Evolutionary conservation across 306 rosid genomes (phyloP), one percentile per base, ranked within the genome.

Genomic region (Heteromeles arbutifolia): DNA sequence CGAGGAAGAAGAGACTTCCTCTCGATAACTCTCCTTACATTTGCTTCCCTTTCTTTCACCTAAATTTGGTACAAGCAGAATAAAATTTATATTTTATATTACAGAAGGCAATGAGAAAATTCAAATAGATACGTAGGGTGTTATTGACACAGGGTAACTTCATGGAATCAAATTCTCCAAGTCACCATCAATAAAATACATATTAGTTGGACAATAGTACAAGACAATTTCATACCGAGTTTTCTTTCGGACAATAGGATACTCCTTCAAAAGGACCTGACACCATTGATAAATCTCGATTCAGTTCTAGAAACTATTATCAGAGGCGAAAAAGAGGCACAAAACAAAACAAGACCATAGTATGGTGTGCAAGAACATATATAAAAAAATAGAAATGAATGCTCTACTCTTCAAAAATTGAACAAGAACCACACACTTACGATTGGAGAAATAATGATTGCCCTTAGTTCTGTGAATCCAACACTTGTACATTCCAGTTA

Each of bases 1-100:
- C 98, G 89, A 54, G 97, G 96, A 76, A 92, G 96, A 84, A 96
- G 88, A 56, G 97, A 96, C 84, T 80, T 96, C 91, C 87, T 89
- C 87, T 90, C 96, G 54, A 96, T 82, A 80, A 18, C 84, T 72
- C 89, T 96, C 69, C 88, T 87, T 65, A 84, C 84, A 70, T 73
- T 85, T 67, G 82, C 82, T 70, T 89, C 98, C 86, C 88, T 82
- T 74, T 85, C 93, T 73, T 82, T 84, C 64, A 66, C 79, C 99
- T 95, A 80, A 70, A 79, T 78, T 69, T 73, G 44, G 61, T 12
- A 78, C 81, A 84, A 86, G 72, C 80, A 76, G 78, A 77, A 62
- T 44, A 65, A 68, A 70, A 61, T 28, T 73, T 48, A 18, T n/a
- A 57, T 67, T 28, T 73, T 48, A 18, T n/a, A 57, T 67, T 50